Evolutionary conservation across 2,329 filamentous ascomycete genomes (phyloP), one percentile per base, ranked within the genome.

Genomic region (Knufia fluminis): DNA sequence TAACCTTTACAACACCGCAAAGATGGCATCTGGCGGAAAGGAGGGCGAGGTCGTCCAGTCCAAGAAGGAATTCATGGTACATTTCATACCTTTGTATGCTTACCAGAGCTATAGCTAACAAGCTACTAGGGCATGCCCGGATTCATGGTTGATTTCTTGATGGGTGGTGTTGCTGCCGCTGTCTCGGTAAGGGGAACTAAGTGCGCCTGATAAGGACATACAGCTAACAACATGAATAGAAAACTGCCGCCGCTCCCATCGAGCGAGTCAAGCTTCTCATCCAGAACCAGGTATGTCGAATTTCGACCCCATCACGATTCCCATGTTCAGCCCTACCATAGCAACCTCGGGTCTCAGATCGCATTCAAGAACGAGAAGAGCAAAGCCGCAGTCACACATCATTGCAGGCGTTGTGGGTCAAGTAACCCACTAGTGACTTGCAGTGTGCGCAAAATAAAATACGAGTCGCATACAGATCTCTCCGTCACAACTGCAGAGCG

Each of bases 211-310:
- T 14, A 43, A 24, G 10, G 28, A 19, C 36, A 22, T 16, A 24
- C 31, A 47, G 23, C 57, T 59, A 45, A 59, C 52, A 46, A 19
- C 4, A 28, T 6, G 39, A 1, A 33, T 24, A 59, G 56, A 98
- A 98, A 89, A 98, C 92, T 64, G 92, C 92, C 70, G 92, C 92
- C 71, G 92, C 92, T 77, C 92, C 92, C 77, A 98, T 98, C 67
- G 92, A 98, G 90, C 92, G 92, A 89, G 85, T 98, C 78, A 98
- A 98, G 90, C 92, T 98, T 71, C 87, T 98, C 70, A 94, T 98
- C 79, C 92, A 98, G 83, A 98, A 98, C 81, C 92, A 98, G 86
- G 90, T 95, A 82, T 62, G 88, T 79, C 49, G 49, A 53, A 22
- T 39, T 53, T 45, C 35, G 8, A 43, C 24, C 14, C 24, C 19